phyloP scores from a whole-genome alignment of 2,329 filamentous ascomycete genomes.

The Trichophyton simii region DNA sequence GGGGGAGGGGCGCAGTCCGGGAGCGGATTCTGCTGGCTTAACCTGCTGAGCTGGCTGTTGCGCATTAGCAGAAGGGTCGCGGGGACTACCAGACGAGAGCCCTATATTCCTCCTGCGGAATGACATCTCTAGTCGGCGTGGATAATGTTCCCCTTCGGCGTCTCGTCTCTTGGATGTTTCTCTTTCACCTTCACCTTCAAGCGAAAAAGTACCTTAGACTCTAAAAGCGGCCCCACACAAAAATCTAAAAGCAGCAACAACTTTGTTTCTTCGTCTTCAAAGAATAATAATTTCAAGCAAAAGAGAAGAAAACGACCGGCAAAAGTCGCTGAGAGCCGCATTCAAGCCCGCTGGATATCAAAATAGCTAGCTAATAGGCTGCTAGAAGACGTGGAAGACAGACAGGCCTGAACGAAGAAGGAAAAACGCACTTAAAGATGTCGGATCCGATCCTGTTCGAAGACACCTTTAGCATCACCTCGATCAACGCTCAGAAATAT shows the following conservation, averaged over 20 bases:
- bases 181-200: not conserved
- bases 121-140: slow-evolving; percentile 39
- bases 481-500: slow-evolving; percentile 76
- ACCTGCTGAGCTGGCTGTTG: slow-evolving; percentile 11
- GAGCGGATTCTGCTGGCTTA: slow-evolving; percentile 19
- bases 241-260: slow-evolving; percentile 1
- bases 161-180: not conserved
- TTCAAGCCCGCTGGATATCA: not conserved
- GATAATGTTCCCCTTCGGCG: not conserved
- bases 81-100: slow-evolving; percentile 31
- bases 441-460: slow-evolving; percentile 89
- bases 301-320: no score
- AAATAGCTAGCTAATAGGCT: not conserved
- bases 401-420: not conserved
- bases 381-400: not conserved
- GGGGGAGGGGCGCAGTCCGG: slow-evolving; percentile 68
- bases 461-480: slow-evolving; percentile 73
- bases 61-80: slow-evolving; percentile 11
- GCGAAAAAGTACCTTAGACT: not conserved
- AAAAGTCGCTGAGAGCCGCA: not conserved
- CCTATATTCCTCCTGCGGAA: slow-evolving; percentile 57
- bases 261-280: not conserved
- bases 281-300: not conserved
- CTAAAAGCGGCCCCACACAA: slow-evolving; percentile 2
- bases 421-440: slow-evolving; percentile 35